A percentile compares a stretch with the other conserved stretches of the same genome.
Conservation (phyloP, 371 early-diverging fungal species). For the Rhizomucor miehei region DNA sequence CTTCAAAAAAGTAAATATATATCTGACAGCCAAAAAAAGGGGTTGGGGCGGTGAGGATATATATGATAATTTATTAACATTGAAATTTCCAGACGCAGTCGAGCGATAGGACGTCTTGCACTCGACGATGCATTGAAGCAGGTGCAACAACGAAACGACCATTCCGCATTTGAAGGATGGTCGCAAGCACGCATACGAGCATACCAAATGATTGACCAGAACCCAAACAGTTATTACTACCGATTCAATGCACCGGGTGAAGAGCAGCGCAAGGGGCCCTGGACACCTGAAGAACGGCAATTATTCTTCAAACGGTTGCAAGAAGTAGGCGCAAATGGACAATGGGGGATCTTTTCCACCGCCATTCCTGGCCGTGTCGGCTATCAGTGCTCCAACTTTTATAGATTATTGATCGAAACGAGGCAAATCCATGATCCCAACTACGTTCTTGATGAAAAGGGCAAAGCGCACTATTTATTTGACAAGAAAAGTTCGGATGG, state of each 20-base stretch:
- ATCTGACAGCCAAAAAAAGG: no score
- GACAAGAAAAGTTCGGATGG: conserved; percentile 76
- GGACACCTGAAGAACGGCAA: conserved; percentile 78
- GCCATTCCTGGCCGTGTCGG: conserved; percentile 92
- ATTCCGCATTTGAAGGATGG: conserved; percentile 84
- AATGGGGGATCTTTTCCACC: conserved; percentile 94
- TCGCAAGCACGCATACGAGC: conserved; percentile 84
- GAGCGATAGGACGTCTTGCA: conserved; percentile 67
- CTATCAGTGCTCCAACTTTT: conserved; percentile 95
- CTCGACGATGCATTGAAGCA: conserved; percentile 87
- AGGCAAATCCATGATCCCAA: conserved; percentile 83
- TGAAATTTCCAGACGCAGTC: conserved; percentile 49
- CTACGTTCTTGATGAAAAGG: conserved; percentile 81
- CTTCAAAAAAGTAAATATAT: conserved; percentile 27
- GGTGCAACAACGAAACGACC: conserved; percentile 62
- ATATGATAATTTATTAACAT: no score
- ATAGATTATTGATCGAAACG: conserved; percentile 79
- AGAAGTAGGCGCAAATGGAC: conserved; percentile 87
- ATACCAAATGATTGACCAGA: conserved; percentile 80
- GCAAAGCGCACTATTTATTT: conserved; percentile 84
- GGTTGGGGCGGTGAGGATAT: no score
- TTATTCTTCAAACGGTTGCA: conserved; percentile 76
- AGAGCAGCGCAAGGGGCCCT: conserved; percentile 83
- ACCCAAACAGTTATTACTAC: conserved; percentile 94
- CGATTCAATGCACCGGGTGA: conserved; percentile 96